These are phyloP conservation scores for Heracleum sosnowskyi DNA, from an alignment of 129 eudicot genomes.

Conservation along the genomic window DNA sequence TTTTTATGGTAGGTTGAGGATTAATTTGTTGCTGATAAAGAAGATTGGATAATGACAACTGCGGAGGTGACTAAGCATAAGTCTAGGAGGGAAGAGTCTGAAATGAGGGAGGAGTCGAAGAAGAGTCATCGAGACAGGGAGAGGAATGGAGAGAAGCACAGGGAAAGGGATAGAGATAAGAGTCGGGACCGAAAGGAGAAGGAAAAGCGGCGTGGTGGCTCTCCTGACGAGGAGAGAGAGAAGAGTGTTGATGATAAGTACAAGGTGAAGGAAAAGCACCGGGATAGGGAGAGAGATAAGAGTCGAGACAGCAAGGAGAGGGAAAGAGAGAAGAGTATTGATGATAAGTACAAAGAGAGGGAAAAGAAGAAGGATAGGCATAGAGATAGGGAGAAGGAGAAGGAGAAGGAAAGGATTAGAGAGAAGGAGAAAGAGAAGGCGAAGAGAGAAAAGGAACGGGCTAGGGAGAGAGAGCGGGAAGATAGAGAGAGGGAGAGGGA, in stretches of 20 bases:
- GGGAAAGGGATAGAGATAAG: slow-evolving; percentile 36
- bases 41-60: neutral
- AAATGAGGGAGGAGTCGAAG: slow-evolving; percentile 28
- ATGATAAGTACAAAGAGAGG: slow-evolving; percentile 43
- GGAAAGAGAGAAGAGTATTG: slow-evolving; percentile 45
- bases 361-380: slow-evolving; percentile 44
- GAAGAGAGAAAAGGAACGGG: slow-evolving; percentile 15
- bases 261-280: slow-evolving; percentile 11
- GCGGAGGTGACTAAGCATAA: slow-evolving; percentile 42
- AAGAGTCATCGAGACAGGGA: slow-evolving; percentile 50
- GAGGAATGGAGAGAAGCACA: slow-evolving; percentile 45
- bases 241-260: slow-evolving; percentile 43
- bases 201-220: neutral
- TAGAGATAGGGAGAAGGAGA: slow-evolving; percentile 40
- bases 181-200: slow-evolving; percentile 19
- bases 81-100: slow-evolving; percentile 32
- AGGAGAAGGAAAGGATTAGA: slow-evolving; percentile 32
- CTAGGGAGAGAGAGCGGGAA: slow-evolving; percentile 15
- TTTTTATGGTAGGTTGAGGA: neutral
- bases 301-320: slow-evolving; percentile 18
- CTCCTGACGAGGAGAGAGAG: slow-evolving; percentile 27
- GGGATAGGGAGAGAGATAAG: slow-evolving; percentile 6
- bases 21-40: neutral
- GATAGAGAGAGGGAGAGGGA: slow-evolving; percentile 11
- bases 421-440: slow-evolving; percentile 10